Conservation (phyloP, 2,329 filamentous ascomycete species). For the Sordariomycetes sp. region DNA sequence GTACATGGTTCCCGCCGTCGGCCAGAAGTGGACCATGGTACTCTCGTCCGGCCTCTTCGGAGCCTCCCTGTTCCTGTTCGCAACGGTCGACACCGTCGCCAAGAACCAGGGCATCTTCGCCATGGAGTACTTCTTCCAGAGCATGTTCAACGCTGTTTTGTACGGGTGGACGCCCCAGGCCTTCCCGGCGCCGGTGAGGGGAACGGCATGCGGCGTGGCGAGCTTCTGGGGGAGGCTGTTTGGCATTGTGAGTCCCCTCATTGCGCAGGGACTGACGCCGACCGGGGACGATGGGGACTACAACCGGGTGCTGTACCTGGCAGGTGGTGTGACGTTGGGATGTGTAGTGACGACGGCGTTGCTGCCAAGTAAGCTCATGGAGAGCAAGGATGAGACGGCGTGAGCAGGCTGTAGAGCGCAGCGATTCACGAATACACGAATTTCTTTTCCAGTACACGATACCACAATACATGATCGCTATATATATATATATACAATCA, state of each 20-base stretch:
- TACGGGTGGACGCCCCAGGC: conserved; percentile 46
- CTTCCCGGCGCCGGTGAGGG: conserved; percentile 44
- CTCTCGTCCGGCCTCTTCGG: conserved; percentile 34
- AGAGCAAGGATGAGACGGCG: conserved; percentile 19
- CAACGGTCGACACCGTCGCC: conserved; percentile 25
- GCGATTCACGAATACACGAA: too few species aligned
- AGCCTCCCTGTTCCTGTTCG: conserved; percentile 35
- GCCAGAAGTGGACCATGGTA: conserved; percentile 32
- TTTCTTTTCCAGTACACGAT: too few species aligned
- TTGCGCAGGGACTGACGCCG: conserved; percentile 35
- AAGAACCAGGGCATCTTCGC: conserved; percentile 28
- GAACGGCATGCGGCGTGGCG: conserved; percentile 46
- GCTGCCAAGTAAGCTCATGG: conserved; percentile 30
- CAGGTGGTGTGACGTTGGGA: conserved; percentile 42
- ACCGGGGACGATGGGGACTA: conserved; percentile 20
- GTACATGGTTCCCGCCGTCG: conserved; percentile 25
- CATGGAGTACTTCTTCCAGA: conserved; percentile 34
- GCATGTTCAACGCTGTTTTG: conserved; percentile 23
- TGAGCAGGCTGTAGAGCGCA: too few species aligned
- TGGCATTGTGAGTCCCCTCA: conserved; percentile 47
- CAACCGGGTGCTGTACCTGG: conserved; percentile 45
- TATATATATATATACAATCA: too few species aligned
- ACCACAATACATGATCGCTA: too few species aligned
- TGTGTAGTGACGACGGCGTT: conserved; percentile 41
- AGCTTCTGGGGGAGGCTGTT: conserved; percentile 51